Percentiles rank a stretch among this genome's conserved stretches.
Conservation (phyloP, 2,329 filamentous ascomycete species). For the Diaporthe vexans region DNA sequence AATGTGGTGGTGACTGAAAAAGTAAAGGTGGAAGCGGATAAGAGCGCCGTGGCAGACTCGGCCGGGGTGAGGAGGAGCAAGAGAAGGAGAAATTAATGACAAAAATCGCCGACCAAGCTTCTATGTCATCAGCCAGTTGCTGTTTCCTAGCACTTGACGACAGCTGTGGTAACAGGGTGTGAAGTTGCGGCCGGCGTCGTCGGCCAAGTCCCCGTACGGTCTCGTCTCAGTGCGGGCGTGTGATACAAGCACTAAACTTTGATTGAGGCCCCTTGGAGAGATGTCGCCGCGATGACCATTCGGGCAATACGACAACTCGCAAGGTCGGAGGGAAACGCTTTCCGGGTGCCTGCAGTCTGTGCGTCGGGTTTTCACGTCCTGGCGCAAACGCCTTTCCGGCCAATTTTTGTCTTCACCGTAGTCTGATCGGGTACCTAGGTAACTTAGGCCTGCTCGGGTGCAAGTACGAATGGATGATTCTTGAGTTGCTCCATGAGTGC, state of each 20-base stretch:
- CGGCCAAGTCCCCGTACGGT: background rate
- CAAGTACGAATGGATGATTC: no score
- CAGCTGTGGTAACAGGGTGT: no score
- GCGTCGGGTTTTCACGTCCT: background rate
- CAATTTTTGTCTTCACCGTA: no score
- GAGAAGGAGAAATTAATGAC: background rate
- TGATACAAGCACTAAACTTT: background rate
- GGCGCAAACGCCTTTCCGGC: background rate
- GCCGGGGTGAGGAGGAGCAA: conserved; percentile 19
- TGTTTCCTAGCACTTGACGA: no score
- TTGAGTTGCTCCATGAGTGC: no score
- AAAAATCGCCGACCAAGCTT: background rate
- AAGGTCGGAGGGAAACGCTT: background rate
- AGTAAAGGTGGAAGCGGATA: conserved; percentile 42
- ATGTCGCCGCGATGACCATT: background rate
- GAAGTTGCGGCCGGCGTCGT: background rate
- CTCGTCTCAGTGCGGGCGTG: background rate
- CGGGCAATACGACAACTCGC: background rate
- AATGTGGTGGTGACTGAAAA: conserved; percentile 35
- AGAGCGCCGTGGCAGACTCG: background rate
- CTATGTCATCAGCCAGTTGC: no score
- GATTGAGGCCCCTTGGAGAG: background rate
- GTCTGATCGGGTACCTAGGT: no score
- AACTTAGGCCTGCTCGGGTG: no score
- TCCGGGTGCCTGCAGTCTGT: background rate